phyloP scores from a whole-genome alignment of 805 yeast genomes.

The Maudiozyma serrabonitensis region DNA sequence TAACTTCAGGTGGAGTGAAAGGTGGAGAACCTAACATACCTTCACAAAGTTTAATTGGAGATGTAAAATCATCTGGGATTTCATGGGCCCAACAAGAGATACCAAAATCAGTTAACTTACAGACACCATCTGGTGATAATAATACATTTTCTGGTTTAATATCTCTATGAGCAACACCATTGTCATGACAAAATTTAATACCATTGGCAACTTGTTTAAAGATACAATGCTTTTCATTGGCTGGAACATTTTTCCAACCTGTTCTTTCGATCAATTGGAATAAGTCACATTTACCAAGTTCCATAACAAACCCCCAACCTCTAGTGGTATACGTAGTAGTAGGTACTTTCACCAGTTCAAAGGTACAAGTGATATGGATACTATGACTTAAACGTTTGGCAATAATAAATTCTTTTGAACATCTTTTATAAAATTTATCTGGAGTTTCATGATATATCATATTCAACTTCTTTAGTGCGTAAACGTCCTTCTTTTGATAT shows the following conservation, averaged over 20 bases:
- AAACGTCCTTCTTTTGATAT: slow-evolving; percentile 34
- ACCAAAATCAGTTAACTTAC: slow-evolving; percentile 70
- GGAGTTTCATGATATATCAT: slow-evolving; percentile 55
- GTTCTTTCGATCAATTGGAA: slow-evolving; percentile 45
- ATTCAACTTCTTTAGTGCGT: slow-evolving; percentile 58
- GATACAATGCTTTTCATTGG: slow-evolving; percentile 49
- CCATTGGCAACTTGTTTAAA: slow-evolving; percentile 64
- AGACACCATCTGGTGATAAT: slow-evolving; percentile 48
- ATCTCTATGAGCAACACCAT: slow-evolving; percentile 65
- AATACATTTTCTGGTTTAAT: slow-evolving; percentile 67
- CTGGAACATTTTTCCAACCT: slow-evolving; percentile 48
- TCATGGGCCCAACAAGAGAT: slow-evolving; percentile 59
- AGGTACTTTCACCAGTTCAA: slow-evolving; percentile 48
- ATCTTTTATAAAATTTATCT: slow-evolving; percentile 54
- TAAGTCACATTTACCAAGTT: slow-evolving; percentile 57
- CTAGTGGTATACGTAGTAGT: slow-evolving; percentile 45
- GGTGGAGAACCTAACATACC: slow-evolving; percentile 73
- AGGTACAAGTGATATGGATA: slow-evolving; percentile 50
- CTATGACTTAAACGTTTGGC: slow-evolving; percentile 45
- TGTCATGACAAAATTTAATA: slow-evolving; percentile 50
- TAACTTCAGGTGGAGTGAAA: slow-evolving; percentile 70
- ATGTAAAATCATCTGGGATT: slow-evolving; percentile 39
- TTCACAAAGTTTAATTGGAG: slow-evolving; percentile 31
- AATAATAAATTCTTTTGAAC: slow-evolving; percentile 54
- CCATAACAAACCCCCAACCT: slow-evolving; percentile 73